Conservation (phyloP, 371 early-diverging fungal species). For the Mucor saturninus region DNA sequence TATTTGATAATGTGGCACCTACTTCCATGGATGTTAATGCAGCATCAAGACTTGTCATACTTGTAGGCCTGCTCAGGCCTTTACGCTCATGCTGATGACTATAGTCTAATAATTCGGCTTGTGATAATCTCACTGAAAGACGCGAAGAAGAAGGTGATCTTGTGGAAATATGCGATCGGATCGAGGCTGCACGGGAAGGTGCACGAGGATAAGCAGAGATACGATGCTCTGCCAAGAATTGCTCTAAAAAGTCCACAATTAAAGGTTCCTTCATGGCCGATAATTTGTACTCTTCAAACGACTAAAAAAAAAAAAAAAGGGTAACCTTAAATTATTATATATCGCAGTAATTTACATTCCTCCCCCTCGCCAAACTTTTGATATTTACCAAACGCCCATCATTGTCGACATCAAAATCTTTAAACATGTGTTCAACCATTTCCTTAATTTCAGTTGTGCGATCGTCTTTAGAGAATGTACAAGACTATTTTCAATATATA, state of each 20-base stretch:
- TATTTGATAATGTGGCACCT: slow-evolving; percentile 8
- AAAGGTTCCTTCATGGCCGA: slow-evolving; percentile 87
- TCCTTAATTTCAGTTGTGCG: slow-evolving; percentile 62
- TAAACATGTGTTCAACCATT: slow-evolving; percentile 76
- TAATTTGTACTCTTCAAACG: slow-evolving; percentile 80
- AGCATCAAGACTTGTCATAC: slow-evolving; percentile 41
- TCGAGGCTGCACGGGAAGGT: slow-evolving; percentile 17
- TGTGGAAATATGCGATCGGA: slow-evolving; percentile 28
- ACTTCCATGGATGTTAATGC: slow-evolving; percentile 31
- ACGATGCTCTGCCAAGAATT: slow-evolving; percentile 67
- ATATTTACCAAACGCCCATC: slow-evolving; percentile 75
- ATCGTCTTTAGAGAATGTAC: slow-evolving; percentile 76
- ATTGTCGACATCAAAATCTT: slow-evolving; percentile 85
- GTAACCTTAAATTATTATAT: no score
- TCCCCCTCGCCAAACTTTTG: no score
- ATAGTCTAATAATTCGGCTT: slow-evolving; percentile 47
- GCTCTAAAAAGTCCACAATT: slow-evolving; percentile 80
- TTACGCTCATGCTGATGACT: slow-evolving; percentile 22
- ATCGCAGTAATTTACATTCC: background rate
- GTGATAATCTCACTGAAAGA: slow-evolving; percentile 21
- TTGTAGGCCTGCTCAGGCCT: slow-evolving; percentile 30
- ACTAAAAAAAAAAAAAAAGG: slow-evolving; percentile 38
- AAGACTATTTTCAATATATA: slow-evolving; percentile 4
- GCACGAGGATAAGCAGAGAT: slow-evolving; percentile 21
- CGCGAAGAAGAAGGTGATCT: slow-evolving; percentile 11